A percentile compares a stretch with the other conserved stretches of the same genome.
These are phyloP conservation scores for Huntiella omanensis DNA, from an alignment of 2,329 filamentous ascomycete species.

Conservation along the genomic window DNA sequence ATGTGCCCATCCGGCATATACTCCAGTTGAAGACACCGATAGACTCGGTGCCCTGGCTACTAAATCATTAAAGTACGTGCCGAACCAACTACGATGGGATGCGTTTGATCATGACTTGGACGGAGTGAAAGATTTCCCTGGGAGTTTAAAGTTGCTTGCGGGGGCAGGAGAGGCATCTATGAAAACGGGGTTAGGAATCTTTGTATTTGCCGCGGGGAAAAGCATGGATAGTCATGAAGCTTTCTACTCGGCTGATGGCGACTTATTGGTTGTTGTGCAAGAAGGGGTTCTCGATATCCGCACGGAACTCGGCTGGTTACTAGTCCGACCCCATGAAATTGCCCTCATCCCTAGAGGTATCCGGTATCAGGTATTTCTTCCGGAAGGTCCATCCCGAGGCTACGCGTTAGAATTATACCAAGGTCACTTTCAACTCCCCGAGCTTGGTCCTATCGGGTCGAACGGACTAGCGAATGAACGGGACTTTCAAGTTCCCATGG, in stretches of 20 bases:
- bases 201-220: slow-evolving; percentile 55
- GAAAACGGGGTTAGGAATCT: slow-evolving; percentile 57
- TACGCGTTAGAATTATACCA: slow-evolving; percentile 55
- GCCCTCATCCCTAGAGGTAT: slow-evolving; percentile 51
- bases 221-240: slow-evolving; percentile 51
- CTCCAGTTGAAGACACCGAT: slow-evolving; percentile 11
- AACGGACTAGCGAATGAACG: slow-evolving; percentile 49
- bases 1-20: slow-evolving; percentile 39
- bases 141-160: slow-evolving; percentile 46
- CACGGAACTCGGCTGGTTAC: slow-evolving; percentile 50
- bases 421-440: slow-evolving; percentile 46
- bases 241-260: slow-evolving; percentile 67
- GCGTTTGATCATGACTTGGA: slow-evolving; percentile 50
- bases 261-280: slow-evolving; percentile 54
- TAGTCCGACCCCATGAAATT: slow-evolving; percentile 55
- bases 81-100: slow-evolving; percentile 68
- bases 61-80: slow-evolving; percentile 48
- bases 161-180: slow-evolving; percentile 58
- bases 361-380: slow-evolving; percentile 46
- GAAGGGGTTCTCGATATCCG: slow-evolving; percentile 51
- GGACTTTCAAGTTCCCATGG: slow-evolving; percentile 53
- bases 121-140: slow-evolving; percentile 26
- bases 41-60: slow-evolving; percentile 10
- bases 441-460: slow-evolving; percentile 49
- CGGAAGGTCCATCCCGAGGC: slow-evolving; percentile 38